phyloP scores from a whole-genome alignment of 148 eudicot genomes.

The Fagopyrum esculentum region DNA sequence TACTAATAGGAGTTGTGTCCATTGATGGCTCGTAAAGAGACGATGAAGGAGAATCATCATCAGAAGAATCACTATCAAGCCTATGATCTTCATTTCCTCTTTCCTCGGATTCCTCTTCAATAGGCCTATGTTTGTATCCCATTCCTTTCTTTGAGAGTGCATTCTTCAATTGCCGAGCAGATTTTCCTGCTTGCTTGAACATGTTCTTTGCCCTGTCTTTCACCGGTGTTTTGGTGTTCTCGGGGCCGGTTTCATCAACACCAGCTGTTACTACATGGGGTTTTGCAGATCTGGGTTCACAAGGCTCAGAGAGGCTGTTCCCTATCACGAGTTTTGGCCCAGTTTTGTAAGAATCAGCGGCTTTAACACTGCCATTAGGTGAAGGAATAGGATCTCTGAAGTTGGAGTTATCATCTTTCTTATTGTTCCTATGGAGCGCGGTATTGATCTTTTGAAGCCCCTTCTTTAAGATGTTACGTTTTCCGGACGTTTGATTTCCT shows the following conservation, averaged over 20 bases:
- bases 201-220: constrained; percentile 46
- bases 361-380: constrained; percentile 41
- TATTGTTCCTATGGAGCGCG: constrained; percentile 42
- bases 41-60: constrained; percentile 42
- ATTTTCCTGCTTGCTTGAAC: constrained; percentile 51
- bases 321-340: constrained; percentile 48
- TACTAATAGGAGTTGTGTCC: constrained; percentile 16
- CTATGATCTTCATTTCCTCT: constrained; percentile 11
- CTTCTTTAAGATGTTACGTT: constrained; percentile 33
- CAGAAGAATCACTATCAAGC: constrained; percentile 29
- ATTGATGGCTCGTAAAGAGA: constrained; percentile 19
- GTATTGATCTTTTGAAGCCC: constrained; percentile 49
- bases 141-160: constrained; percentile 37
- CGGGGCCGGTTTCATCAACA: constrained; percentile 30
- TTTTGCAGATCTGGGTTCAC: constrained; percentile 20
- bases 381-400: constrained; percentile 26
- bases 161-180: constrained; percentile 39
- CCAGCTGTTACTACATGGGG: constrained; percentile 22
- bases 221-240: constrained; percentile 33
- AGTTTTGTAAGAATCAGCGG: constrained; percentile 30
- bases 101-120: constrained; percentile 3
- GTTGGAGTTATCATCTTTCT: constrained; percentile 21
- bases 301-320: constrained; percentile 23
- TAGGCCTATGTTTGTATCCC: constrained; percentile 23
- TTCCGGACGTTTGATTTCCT: constrained; percentile 7